A percentile compares a stretch with the other conserved stretches of the same genome.
Evolutionary conservation across 2,329 filamentous ascomycete genomes (phyloP).

Genomic region (Penicillium sp.): DNA sequence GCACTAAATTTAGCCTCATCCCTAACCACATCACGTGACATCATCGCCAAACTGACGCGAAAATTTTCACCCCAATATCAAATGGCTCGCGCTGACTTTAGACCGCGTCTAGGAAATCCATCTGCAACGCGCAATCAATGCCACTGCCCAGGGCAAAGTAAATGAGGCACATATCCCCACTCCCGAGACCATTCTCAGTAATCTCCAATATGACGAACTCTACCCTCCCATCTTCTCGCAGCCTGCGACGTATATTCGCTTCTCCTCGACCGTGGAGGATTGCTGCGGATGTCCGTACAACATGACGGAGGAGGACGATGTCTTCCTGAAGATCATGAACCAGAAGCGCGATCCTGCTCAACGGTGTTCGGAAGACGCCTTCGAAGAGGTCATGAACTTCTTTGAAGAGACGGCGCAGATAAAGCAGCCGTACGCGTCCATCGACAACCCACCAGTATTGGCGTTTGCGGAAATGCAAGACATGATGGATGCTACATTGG

Average conservation of each 20-base stretch:
- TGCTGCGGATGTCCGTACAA: slow-evolving; percentile 88
- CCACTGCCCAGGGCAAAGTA: slow-evolving; percentile 57
- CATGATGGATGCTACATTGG: slow-evolving; percentile 58
- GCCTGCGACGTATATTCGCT: slow-evolving; percentile 91
- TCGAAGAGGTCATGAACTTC: slow-evolving; percentile 90
- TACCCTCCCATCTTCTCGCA: slow-evolving; percentile 77
- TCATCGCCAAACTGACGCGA: slow-evolving; percentile 30
- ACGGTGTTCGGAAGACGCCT: slow-evolving; percentile 80
- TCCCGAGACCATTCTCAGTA: slow-evolving; percentile 59
- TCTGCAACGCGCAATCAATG: slow-evolving; percentile 78
- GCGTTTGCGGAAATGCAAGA: slow-evolving; percentile 71
- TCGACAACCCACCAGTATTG: slow-evolving; percentile 80
- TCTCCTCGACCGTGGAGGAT: slow-evolving; percentile 97
- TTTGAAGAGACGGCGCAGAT: slow-evolving; percentile 83
- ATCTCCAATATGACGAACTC: slow-evolving; percentile 80
- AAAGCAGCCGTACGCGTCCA: slow-evolving; percentile 81
- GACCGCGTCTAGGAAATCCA: slow-evolving; percentile 72
- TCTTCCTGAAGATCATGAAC: slow-evolving; percentile 80
- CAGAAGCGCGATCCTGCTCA: slow-evolving; percentile 60
- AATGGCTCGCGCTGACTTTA: slow-evolving; percentile 17
- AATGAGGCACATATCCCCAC: slow-evolving; percentile 65
- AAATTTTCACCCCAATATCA: slow-evolving; percentile 29
- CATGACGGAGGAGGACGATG: slow-evolving; percentile 87
- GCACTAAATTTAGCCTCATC: slow-evolving; percentile 32
- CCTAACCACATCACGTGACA: slow-evolving; percentile 41